These are phyloP conservation scores for Aristolochia californica DNA, from an alignment of 164 flowering plant genomes.

Conservation along the genomic window DNA sequence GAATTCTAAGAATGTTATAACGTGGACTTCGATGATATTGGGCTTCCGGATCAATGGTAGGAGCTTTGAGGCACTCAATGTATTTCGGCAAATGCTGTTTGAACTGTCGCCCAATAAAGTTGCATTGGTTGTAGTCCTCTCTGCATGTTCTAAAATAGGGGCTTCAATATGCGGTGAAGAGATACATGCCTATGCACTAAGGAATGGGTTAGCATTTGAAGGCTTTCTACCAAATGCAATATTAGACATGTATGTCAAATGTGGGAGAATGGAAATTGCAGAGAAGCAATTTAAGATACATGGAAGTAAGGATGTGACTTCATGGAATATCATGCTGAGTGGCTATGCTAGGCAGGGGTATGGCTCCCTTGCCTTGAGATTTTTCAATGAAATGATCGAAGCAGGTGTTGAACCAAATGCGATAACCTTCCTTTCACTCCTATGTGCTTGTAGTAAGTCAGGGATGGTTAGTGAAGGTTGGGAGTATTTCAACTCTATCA, in stretches of 20 bases:
- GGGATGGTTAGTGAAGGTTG: slow-evolving; percentile 76
- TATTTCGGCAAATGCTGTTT: slow-evolving; percentile 60
- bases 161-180: slow-evolving; percentile 80
- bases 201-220: slow-evolving; percentile 40
- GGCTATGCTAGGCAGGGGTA: slow-evolving; percentile 59
- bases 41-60: slow-evolving; percentile 63
- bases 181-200: slow-evolving; percentile 76
- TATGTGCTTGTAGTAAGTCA: slow-evolving; percentile 79
- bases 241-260: slow-evolving; percentile 73
- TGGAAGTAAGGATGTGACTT: slow-evolving; percentile 43
- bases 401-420: slow-evolving; percentile 47
- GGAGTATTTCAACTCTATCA: slow-evolving; percentile 53
- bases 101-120: slow-evolving; percentile 50
- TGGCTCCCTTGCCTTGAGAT: slow-evolving; percentile 42
- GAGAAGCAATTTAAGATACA: slow-evolving; percentile 40
- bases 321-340: slow-evolving; percentile 81
- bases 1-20: slow-evolving; percentile 54
- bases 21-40: slow-evolving; percentile 79
- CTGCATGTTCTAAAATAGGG: slow-evolving; percentile 75
- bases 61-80: slow-evolving; percentile 56
- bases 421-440: slow-evolving; percentile 53
- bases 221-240: slow-evolving; percentile 69
- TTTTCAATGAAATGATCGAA: slow-evolving; percentile 46
- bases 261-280: slow-evolving; percentile 59
- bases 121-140: slow-evolving; percentile 51